Evolutionary conservation across 1,284 basidiomycete species (phyloP).

Genomic region (Boletus sp.): DNA sequence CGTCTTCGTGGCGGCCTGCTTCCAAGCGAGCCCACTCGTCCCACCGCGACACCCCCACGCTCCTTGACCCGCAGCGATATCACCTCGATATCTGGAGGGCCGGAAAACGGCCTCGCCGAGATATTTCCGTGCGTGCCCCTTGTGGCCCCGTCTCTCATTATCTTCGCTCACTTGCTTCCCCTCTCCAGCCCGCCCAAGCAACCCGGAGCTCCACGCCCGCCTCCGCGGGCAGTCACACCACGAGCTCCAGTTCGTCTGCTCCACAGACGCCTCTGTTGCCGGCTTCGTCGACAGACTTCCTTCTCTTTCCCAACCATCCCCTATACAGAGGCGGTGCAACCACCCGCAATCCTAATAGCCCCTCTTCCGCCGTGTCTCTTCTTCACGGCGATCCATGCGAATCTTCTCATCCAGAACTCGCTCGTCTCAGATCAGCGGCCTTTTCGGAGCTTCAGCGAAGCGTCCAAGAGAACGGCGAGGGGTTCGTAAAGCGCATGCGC

Average conservation of each 20-base stretch:
- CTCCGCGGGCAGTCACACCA: slow-evolving; percentile 29
- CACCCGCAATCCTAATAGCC: slow-evolving; percentile 19
- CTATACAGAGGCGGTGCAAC: slow-evolving; percentile 20
- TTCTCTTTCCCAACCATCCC: slow-evolving; percentile 42
- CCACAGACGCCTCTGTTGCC: slow-evolving; percentile 41
- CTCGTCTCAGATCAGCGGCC: slow-evolving; percentile 52
- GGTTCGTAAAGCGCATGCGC: slow-evolving; percentile 67
- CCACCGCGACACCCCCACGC: slow-evolving; percentile 33
- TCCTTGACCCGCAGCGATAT: slow-evolving; percentile 44
- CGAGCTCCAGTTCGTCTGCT: slow-evolving; percentile 26
- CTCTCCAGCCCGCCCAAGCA: slow-evolving; percentile 15
- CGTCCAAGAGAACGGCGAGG: slow-evolving; percentile 58
- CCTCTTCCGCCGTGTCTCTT: slow-evolving; percentile 20
- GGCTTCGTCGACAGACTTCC: slow-evolving; percentile 57
- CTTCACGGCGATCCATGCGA: slow-evolving; percentile 16
- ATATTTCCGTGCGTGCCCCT: slow-evolving; percentile 40
- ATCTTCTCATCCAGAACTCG: slow-evolving; percentile 36
- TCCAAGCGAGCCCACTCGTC: slow-evolving; percentile 47
- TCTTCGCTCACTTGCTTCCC: not conserved
- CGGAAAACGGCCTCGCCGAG: slow-evolving; percentile 50
- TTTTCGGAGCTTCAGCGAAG: slow-evolving; percentile 61
- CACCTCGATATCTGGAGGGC: slow-evolving; percentile 50
- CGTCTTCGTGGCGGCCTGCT: slow-evolving; percentile 39
- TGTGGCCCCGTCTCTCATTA: not conserved
- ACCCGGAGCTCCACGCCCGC: slow-evolving; percentile 30